phyloP scores from a whole-genome alignment of 2,329 filamentous ascomycete species.

The Talaromyces atroroseus region DNA sequence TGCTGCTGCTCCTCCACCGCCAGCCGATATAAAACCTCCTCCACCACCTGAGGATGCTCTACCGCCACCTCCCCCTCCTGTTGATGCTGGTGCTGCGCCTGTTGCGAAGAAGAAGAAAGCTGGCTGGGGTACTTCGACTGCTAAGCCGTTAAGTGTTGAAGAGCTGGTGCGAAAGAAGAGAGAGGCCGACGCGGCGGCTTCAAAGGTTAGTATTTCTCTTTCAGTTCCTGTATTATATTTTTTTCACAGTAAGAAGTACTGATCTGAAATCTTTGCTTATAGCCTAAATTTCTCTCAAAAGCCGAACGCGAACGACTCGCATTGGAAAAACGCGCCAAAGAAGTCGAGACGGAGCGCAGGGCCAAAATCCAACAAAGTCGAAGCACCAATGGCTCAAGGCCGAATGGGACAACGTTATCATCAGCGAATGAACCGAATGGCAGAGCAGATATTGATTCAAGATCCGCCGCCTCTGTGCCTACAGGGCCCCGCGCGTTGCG shows the following conservation, averaged over 20 bases:
- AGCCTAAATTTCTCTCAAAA: slow-evolving; percentile 80
- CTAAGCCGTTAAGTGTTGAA: slow-evolving; percentile 69
- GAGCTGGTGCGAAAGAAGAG: slow-evolving; percentile 80
- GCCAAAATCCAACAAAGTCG: slow-evolving; percentile 37
- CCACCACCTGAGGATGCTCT: slow-evolving; percentile 36
- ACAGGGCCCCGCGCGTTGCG: slow-evolving; percentile 69
- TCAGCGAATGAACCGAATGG: slow-evolving; percentile 13
- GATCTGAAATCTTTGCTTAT: slow-evolving; percentile 16
- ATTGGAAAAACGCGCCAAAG: slow-evolving; percentile 68
- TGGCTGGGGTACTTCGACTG: slow-evolving; percentile 46
- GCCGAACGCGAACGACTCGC: slow-evolving; percentile 75
- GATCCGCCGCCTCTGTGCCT: slow-evolving; percentile 45
- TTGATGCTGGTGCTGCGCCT: slow-evolving; percentile 33
- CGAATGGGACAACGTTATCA: slow-evolving; percentile 19
- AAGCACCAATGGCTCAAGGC: too few relatives aligned
- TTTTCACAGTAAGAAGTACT: slow-evolving; percentile 16
- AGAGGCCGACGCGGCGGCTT: slow-evolving; percentile 73
- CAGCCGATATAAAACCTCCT: slow-evolving; percentile 36
- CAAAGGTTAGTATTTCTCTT: slow-evolving; percentile 51
- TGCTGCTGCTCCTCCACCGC: slow-evolving; percentile 37
- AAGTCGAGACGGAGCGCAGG: slow-evolving; percentile 59
- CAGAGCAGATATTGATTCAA: background rate
- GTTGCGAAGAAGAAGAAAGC: slow-evolving; percentile 45
- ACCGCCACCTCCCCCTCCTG: slow-evolving; percentile 37
- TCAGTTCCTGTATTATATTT: background rate